phyloP scores from a whole-genome alignment of 805 yeast genomes.

The Yamadazyma sp. region DNA sequence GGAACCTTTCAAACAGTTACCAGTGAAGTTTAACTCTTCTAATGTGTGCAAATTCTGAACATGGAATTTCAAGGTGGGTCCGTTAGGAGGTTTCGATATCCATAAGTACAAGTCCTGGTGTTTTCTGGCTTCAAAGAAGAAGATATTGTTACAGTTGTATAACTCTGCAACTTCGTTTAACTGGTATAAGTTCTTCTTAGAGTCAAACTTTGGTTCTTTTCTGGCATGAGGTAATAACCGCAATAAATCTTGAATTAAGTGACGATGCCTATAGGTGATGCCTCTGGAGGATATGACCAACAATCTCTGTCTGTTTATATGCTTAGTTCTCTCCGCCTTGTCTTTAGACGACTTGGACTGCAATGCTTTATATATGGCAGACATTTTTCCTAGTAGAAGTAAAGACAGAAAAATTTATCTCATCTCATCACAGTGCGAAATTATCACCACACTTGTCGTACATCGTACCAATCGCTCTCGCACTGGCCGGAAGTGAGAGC shows the following conservation, averaged over 20 bases:
- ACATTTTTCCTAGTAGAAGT: too few species aligned
- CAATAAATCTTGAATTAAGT: constrained; percentile 78
- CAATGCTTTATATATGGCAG: constrained; percentile 47
- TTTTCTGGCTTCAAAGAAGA: constrained; percentile 94
- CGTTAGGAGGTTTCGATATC: constrained; percentile 96
- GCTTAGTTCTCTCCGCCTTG: constrained; percentile 49
- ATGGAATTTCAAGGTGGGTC: constrained; percentile 93
- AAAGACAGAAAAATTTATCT: constrained; percentile 15
- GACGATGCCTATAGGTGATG: constrained; percentile 93
- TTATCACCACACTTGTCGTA: too few species aligned
- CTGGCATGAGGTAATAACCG: constrained; percentile 88
- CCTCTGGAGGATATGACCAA: constrained; percentile 92
- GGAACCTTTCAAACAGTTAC: constrained; percentile 93
- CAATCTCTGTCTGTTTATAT: constrained; percentile 84
- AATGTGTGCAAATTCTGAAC: constrained; percentile 93
- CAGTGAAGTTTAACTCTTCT: constrained; percentile 94
- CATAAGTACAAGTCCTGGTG: constrained; percentile 93
- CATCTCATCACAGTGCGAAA: constrained; percentile 15
- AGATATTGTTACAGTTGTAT: constrained; percentile 93
- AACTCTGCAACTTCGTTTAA: constrained; percentile 94
- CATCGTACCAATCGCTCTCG: too few species aligned
- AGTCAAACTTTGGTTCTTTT: constrained; percentile 94
- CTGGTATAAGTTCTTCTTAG: constrained; percentile 83
- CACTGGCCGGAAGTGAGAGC: neutral
- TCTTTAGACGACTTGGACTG: constrained; percentile 48